These are phyloP conservation scores for Cutaneotrichosporon cutaneum DNA, from an alignment of 1,284 basidiomycete genomes.

Conservation along the genomic window DNA sequence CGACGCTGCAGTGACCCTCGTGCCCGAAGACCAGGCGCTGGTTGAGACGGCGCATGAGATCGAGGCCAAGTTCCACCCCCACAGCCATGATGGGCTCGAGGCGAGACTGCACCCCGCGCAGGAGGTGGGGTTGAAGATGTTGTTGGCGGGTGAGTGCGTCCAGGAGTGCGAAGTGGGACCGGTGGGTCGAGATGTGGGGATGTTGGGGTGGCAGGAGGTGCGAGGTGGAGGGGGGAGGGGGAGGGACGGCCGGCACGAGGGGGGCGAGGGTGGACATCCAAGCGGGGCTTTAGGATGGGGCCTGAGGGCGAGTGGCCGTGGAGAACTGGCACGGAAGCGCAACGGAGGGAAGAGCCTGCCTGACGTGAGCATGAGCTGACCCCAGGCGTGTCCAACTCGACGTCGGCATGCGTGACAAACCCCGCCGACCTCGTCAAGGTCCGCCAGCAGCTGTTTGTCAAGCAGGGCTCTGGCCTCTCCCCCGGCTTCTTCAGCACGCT, in stretches of 20 bases:
- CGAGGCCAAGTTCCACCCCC: not conserved
- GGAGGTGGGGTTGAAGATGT: constrained; percentile 24
- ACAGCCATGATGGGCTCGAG: constrained; percentile 8
- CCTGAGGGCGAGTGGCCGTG: no score
- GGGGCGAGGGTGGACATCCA: no score
- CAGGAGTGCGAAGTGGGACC: no score
- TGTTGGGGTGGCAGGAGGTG: no score
- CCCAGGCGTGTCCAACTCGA: constrained; percentile 19
- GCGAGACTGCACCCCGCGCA: constrained; percentile 20
- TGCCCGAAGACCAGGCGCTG: constrained; percentile 1
- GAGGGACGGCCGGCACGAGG: no score
- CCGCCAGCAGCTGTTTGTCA: constrained; percentile 26
- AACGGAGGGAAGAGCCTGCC: no score
- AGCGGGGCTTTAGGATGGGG: no score
- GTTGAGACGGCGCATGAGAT: not conserved
- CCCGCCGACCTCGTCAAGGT: constrained; percentile 27
- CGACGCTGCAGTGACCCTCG: not conserved
- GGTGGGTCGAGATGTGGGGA: no score
- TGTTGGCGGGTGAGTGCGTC: constrained; percentile 15
- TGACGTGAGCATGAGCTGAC: not conserved
- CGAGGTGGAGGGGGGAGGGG: not conserved
- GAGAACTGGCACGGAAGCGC: no score
- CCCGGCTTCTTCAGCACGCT: constrained; percentile 19
- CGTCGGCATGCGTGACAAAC: constrained; percentile 21
- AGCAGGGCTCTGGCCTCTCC: constrained; percentile 17